Conservation (phyloP, 208 protist species). For the Trypanosoma congolense region DNA sequence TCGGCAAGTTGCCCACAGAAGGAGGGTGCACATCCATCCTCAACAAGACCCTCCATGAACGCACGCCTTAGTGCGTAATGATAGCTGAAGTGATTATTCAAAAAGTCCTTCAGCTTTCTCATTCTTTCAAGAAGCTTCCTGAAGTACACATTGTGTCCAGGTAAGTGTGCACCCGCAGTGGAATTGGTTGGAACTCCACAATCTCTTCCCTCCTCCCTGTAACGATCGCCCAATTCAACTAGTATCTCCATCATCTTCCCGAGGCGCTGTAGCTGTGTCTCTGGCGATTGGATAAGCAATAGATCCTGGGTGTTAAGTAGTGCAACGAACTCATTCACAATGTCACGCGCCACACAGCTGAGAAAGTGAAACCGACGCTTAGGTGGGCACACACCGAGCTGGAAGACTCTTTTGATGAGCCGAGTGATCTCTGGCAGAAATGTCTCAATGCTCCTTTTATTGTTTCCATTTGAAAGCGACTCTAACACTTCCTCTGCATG, state of each 20-base stretch:
- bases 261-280: conserved; percentile 14
- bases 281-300: conserved; percentile 25
- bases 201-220: conserved; percentile 25
- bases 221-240: conserved; percentile 39
- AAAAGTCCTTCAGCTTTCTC: conserved; percentile 18
- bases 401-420: conserved; percentile 36
- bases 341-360: conserved; percentile 38
- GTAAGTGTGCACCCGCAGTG: conserved; percentile 20
- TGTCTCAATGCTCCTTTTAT: conserved; percentile 12
- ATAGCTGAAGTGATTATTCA: conserved; percentile 29
- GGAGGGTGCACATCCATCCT: conserved; percentile 9
- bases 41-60: conserved; percentile 12
- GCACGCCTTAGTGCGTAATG: conserved; percentile 9
- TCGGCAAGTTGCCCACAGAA: conserved; percentile 35
- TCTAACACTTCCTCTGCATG: conserved; percentile 35
- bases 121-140: conserved; percentile 3
- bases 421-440: conserved; percentile 26
- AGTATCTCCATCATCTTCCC: conserved; percentile 25
- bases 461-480: conserved; percentile 41
- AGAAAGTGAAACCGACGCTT: conserved; percentile 45
- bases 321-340: conserved; percentile 40
- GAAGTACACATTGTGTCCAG: conserved; percentile 8
- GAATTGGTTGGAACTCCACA: conserved; percentile 21
- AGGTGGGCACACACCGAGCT: conserved; percentile 41
- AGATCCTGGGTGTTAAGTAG: conserved; percentile 39